These are phyloP conservation scores for Debaryomyces robertsiae DNA, from an alignment of 1,139 yeast species.

Conservation along the genomic window DNA sequence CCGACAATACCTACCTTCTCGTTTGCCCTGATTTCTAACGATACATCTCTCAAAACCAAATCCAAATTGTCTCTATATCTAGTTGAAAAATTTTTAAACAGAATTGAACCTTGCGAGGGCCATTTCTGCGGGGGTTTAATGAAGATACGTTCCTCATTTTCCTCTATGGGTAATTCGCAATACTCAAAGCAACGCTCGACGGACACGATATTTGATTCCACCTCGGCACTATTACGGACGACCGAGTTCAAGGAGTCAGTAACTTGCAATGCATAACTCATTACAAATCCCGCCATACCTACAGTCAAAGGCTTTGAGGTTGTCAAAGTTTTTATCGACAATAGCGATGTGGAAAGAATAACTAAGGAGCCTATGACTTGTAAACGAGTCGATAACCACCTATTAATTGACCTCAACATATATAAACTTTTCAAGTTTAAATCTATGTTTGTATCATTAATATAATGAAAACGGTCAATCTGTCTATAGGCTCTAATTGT, in stretches of 20 bases:
- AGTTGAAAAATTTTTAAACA: conserved; percentile 34
- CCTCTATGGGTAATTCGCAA: conserved; percentile 37
- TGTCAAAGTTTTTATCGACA: conserved; percentile 27
- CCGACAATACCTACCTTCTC: conserved; percentile 47
- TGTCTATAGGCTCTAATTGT: conserved; percentile 62
- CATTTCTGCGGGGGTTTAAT: conserved; percentile 29
- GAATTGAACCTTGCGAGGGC: conserved; percentile 36
- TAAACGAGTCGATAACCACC: conserved; percentile 45
- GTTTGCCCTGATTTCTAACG: conserved; percentile 29
- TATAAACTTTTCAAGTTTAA: conserved; percentile 62
- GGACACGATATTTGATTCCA: conserved; percentile 36
- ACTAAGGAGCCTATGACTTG: conserved; percentile 38
- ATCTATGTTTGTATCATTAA: conserved; percentile 62
- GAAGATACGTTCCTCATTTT: conserved; percentile 25
- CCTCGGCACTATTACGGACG: conserved; percentile 38
- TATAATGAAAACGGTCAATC: conserved; percentile 50
- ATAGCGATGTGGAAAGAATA: conserved; percentile 30
- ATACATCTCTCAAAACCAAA: conserved; percentile 35
- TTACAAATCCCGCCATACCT: conserved; percentile 40
- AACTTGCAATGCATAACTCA: conserved; percentile 39
- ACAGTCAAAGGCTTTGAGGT: conserved; percentile 28
- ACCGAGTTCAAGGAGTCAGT: conserved; percentile 35
- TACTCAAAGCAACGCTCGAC: conserved; percentile 42
- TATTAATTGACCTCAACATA: conserved; percentile 43
- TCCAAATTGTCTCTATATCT: conserved; percentile 40